Conservation (phyloP, 177 flowering plant genomes). For the Vitis hybrid region DNA sequence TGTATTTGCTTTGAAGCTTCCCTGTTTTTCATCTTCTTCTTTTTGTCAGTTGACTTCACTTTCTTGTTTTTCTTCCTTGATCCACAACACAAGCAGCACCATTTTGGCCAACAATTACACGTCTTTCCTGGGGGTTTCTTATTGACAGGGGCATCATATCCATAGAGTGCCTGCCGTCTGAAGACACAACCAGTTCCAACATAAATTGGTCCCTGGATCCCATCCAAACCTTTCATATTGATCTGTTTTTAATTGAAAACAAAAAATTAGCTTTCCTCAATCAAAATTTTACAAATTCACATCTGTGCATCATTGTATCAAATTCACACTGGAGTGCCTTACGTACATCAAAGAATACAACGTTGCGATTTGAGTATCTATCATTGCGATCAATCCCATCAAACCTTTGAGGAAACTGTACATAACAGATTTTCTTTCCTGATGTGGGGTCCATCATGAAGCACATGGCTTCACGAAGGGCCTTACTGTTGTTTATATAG, state of each 20-base stretch:
- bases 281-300: background rate
- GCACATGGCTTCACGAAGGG: slow-evolving; percentile 93
- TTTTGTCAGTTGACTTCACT: slow-evolving; percentile 45
- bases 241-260: slow-evolving; percentile 39
- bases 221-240: slow-evolving; percentile 94
- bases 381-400: slow-evolving; percentile 93
- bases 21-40: slow-evolving; percentile 45
- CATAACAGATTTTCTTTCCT: slow-evolving; percentile 86
- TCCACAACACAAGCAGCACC: slow-evolving; percentile 72
- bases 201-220: slow-evolving; percentile 91
- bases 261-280: slow-evolving; percentile 3
- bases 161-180: slow-evolving; percentile 86
- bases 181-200: slow-evolving; percentile 96
- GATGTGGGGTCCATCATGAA: slow-evolving; percentile 92
- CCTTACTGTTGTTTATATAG: slow-evolving; percentile 89
- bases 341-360: slow-evolving; percentile 92
- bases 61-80: slow-evolving; percentile 54
- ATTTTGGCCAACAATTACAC: slow-evolving; percentile 86
- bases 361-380: slow-evolving; percentile 86
- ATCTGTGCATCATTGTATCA: background rate
- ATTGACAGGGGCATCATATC: slow-evolving; percentile 78
- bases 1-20: slow-evolving; percentile 73
- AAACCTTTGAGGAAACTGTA: slow-evolving; percentile 94
- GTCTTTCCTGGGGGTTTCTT: slow-evolving; percentile 66
- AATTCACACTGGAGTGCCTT: slow-evolving; percentile 1